Evolutionary conservation across 805 yeast species (phyloP), one percentile per base, ranked within the genome.

Genomic region (Kodamaea leandrae): DNA sequence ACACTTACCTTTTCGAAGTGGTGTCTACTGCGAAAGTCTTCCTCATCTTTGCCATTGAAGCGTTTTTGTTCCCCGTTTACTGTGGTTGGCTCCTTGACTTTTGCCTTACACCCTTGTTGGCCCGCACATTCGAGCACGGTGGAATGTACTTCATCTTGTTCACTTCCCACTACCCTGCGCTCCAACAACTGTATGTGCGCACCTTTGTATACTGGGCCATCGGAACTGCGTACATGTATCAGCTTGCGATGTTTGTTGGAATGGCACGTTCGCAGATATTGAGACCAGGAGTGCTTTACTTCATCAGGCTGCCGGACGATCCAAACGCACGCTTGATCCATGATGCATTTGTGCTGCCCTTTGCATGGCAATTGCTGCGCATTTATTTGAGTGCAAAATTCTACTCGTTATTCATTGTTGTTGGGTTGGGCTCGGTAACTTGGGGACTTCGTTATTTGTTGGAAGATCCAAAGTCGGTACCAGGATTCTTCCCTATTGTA

Each of bases 301-400:
- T 93, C 65, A 85, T 93, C 45, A 76, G 96, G 52, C 88, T 96
- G 16, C 96, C 96, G 4, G 96, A 89, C 52, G 97, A 93, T 57
- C 96, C 96, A 28, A 84, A 86, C 51, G 82, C 88, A 34, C 79
- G 91, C 49, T 76, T 93, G 9, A 74, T 91, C 30, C 91, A 88
- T 49, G 96, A 90, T 57, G 93, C 96, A 1, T 62, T 93, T 39
- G 83, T 85, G 43, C 80, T 85, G 49, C 86, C 96, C 1, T 74
- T 91, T 53, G 48, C 62, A 6, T 66, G 83, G 34, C 97, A 93
- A 57, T 47, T 90, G 16, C 78, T 83, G 20, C 72, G 96, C 47
- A 81, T 90, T 21, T 71, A 72, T 2, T 61, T 87, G 19, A 84
- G 95, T 20, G 91, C 82, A 14, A 68, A 78, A 33, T 86, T 86